Percentiles rank a stretch among this genome's conserved stretches.
Conservation (phyloP, 345 rosid species). For the Microcos paniculata region DNA sequence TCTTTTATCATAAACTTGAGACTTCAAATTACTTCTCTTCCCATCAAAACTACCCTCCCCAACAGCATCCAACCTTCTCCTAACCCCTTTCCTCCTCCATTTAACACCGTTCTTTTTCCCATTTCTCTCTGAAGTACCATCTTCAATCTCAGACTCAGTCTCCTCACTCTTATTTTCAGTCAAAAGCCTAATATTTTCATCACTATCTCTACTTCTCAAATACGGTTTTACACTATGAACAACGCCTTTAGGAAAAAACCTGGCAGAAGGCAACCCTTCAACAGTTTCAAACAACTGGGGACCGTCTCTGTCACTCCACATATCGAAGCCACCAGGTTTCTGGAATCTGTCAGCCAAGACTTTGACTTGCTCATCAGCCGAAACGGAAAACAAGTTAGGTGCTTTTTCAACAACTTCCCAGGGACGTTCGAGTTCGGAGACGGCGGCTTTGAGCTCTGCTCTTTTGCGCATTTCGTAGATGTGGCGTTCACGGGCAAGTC, state of each 20-base stretch:
- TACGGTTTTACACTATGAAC: slow-evolving; percentile 78
- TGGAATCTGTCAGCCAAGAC: slow-evolving; percentile 90
- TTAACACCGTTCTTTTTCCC: slow-evolving; percentile 17
- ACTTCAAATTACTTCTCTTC: slow-evolving; percentile 24
- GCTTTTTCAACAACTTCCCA: slow-evolving; percentile 78
- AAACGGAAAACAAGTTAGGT: slow-evolving; percentile 68
- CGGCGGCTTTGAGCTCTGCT: slow-evolving; percentile 85
- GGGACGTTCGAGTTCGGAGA: slow-evolving; percentile 84
- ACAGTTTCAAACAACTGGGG: slow-evolving; percentile 58
- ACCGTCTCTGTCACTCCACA: slow-evolving; percentile 77
- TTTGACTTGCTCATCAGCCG: slow-evolving; percentile 82
- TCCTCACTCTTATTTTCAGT: not conserved
- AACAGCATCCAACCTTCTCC: slow-evolving; percentile 7
- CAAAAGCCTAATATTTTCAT: not conserved
- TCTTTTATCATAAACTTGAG: slow-evolving; percentile 29
- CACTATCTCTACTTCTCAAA: not conserved
- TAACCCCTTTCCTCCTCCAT: slow-evolving; percentile 28
- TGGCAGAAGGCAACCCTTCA: slow-evolving; percentile 72
- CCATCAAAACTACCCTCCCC: slow-evolving; percentile 16
- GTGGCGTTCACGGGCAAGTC: slow-evolving; percentile 74
- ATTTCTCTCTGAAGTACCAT: slow-evolving; percentile 2
- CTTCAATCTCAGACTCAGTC: not conserved
- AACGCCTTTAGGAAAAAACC: slow-evolving; percentile 85
- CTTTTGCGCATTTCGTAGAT: slow-evolving; percentile 92
- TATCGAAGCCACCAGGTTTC: slow-evolving; percentile 81